phyloP scores from a whole-genome alignment of 805 yeast species.

The Torulaspora microellipsoides region DNA sequence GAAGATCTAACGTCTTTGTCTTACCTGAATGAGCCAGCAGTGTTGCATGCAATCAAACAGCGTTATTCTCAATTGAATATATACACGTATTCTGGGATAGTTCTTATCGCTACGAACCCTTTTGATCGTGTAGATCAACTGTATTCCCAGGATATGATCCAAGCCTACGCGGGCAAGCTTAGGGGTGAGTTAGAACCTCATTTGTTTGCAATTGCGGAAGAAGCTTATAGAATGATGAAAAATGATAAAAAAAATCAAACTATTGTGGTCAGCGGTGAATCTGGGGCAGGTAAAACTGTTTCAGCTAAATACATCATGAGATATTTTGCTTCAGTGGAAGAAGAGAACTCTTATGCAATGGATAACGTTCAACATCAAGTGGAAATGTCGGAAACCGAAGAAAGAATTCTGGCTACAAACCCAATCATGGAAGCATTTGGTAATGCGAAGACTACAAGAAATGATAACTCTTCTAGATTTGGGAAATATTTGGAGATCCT shows the following conservation, averaged over 20 bases:
- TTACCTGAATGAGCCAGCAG: slow-evolving; percentile 94
- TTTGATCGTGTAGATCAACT: slow-evolving; percentile 87
- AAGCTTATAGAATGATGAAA: slow-evolving; percentile 93
- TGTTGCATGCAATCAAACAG: slow-evolving; percentile 84
- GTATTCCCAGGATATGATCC: slow-evolving; percentile 86
- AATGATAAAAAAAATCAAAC: slow-evolving; percentile 83
- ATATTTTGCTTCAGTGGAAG: slow-evolving; percentile 92
- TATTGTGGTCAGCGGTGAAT: slow-evolving; percentile 94
- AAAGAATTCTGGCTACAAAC: slow-evolving; percentile 91
- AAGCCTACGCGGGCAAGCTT: slow-evolving; percentile 85
- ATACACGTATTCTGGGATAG: slow-evolving; percentile 95
- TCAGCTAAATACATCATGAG: slow-evolving; percentile 97
- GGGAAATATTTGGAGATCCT: slow-evolving; percentile 91
- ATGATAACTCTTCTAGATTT: slow-evolving; percentile 91
- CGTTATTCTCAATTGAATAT: slow-evolving; percentile 85
- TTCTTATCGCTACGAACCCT: slow-evolving; percentile 93
- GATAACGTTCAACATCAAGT: slow-evolving; percentile 33
- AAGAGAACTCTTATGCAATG: slow-evolving; percentile 25
- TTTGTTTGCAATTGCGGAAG: slow-evolving; percentile 95
- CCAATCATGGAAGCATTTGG: slow-evolving; percentile 92
- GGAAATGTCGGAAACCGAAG: slow-evolving; percentile 86
- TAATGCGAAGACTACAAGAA: slow-evolving; percentile 89
- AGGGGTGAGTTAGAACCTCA: slow-evolving; percentile 96
- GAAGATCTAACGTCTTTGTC: slow-evolving; percentile 92
- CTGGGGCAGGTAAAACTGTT: slow-evolving; percentile 98